A percentile compares a stretch with the other conserved stretches of the same genome.
These are phyloP conservation scores for Penstemon newberryi DNA, from an alignment of 257 asterid species.

Conservation along the genomic window DNA sequence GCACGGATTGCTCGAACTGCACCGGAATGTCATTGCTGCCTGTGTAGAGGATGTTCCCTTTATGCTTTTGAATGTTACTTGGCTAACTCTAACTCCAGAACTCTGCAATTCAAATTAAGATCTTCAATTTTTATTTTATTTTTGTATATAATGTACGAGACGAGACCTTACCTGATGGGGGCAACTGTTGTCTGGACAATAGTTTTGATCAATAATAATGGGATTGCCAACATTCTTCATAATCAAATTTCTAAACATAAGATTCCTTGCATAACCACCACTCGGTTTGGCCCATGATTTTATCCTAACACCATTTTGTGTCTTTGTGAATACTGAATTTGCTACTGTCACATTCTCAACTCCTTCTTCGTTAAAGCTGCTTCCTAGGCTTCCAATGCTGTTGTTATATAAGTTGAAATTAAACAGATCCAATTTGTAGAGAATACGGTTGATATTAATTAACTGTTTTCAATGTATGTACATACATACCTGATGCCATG, in stretches of 20 bases:
- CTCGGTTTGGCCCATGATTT: conserved; percentile 78
- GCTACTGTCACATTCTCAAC: conserved; percentile 63
- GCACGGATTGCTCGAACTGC: conserved; percentile 62
- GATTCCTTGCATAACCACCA: conserved; percentile 52
- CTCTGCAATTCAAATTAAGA: conserved; percentile 32
- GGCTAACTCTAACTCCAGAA: conserved; percentile 68
- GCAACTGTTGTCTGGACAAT: conserved; percentile 58
- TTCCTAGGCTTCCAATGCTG: conserved; percentile 61
- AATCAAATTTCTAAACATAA: conserved; percentile 45
- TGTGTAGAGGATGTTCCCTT: conserved; percentile 73
- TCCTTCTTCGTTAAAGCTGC: conserved; percentile 40
- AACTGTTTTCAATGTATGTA: too few relatives aligned
- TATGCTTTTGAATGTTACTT: conserved; percentile 54
- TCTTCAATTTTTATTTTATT: neutral
- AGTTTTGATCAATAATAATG: conserved; percentile 66
- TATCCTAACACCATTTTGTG: conserved; percentile 69
- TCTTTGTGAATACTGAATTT: conserved; percentile 57
- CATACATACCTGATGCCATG: conserved; percentile 67
- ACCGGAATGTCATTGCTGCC: conserved; percentile 60
- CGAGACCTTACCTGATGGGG: conserved; percentile 47
- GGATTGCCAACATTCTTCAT: conserved; percentile 67
- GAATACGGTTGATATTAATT: too few relatives aligned
- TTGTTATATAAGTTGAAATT: neutral
- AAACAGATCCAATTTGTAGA: neutral
- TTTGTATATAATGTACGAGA: too few relatives aligned